Conservation (phyloP, 2,329 filamentous ascomycete genomes). For the Allantophomopsis lycopodina region DNA sequence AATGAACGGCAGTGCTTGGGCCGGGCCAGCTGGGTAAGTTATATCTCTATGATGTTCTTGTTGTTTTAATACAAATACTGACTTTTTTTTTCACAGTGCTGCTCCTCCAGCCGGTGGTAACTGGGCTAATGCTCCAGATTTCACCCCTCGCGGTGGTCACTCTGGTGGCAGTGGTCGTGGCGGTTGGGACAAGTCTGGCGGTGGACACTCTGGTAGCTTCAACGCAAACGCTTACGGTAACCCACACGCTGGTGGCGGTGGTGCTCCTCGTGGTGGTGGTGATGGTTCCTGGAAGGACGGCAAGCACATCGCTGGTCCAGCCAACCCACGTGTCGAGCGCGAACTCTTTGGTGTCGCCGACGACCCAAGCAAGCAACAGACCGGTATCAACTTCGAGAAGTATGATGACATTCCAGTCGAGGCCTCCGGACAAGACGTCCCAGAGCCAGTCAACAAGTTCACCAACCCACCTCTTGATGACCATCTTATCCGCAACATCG, state of each 20-base stretch:
- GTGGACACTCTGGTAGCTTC: conserved; percentile 7
- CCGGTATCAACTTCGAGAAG: conserved; percentile 99
- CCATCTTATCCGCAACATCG: conserved; percentile 86
- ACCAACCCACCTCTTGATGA: conserved; percentile 91
- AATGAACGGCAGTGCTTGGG: conserved; percentile 52
- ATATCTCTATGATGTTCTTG: background rate
- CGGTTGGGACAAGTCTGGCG: conserved; percentile 17
- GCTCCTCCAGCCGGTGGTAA: conserved; percentile 13
- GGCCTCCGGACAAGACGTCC: conserved; percentile 85
- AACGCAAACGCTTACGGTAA: conserved; percentile 46
- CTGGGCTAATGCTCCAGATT: conserved; percentile 22
- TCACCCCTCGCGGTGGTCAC: conserved; percentile 17
- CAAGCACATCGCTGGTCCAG: conserved; percentile 84
- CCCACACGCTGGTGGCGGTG: conserved; percentile 24
- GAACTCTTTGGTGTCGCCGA: conserved; percentile 88
- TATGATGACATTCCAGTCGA: conserved; percentile 99
- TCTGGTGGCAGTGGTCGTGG: conserved; percentile 18
- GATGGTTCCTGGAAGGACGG: conserved; percentile 95
- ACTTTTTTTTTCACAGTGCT: conserved; percentile 22
- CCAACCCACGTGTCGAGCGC: conserved; percentile 82
- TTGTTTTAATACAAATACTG: conserved; percentile 9
- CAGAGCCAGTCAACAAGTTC: conserved; percentile 82
- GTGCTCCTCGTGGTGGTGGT: conserved; percentile 65
- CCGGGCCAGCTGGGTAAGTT: conserved; percentile 32
- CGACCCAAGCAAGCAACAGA: conserved; percentile 89